Evolutionary conservation across 495 filamentous ascomycete genomes (phyloP).

Genomic region (Chaetomium fimeti): DNA sequence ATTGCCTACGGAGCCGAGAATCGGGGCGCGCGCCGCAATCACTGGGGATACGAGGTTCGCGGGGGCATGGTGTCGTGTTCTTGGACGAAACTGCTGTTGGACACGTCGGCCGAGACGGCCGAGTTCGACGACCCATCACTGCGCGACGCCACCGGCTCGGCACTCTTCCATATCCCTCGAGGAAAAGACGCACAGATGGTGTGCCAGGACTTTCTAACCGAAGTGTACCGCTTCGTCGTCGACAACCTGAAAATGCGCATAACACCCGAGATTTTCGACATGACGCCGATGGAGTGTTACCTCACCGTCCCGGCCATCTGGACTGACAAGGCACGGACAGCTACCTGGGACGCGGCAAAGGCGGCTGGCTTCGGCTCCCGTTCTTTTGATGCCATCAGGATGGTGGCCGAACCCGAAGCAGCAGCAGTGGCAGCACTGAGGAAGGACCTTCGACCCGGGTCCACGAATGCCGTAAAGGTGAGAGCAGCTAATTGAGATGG

Average conservation of each 20-base stretch:
- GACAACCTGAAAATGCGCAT: conserved; percentile 5
- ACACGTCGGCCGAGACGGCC: background rate
- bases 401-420: background rate
- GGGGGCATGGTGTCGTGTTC: too few relatives aligned
- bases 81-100: background rate
- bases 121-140: conserved; percentile 4
- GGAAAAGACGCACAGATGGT: conserved; percentile 3
- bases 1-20: too few relatives aligned
- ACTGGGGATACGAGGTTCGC: too few relatives aligned
- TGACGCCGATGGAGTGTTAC: conserved; percentile 6
- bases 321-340: background rate
- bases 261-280: conserved; percentile 1
- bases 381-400: background rate
- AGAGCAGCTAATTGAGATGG: background rate
- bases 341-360: background rate
- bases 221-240: conserved; percentile 1
- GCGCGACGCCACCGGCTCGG: background rate
- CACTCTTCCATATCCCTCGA: background rate
- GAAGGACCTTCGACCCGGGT: background rate
- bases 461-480: background rate
- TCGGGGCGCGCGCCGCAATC: too few relatives aligned
- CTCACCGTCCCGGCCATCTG: conserved; percentile 1
- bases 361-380: conserved; percentile 1
- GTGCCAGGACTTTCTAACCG: conserved; percentile 4
- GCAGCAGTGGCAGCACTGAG: background rate